Evolutionary conservation across 2,329 filamentous ascomycete genomes (phyloP), one percentile per base, ranked within the genome.

Genomic region (Clonostachys solani): DNA sequence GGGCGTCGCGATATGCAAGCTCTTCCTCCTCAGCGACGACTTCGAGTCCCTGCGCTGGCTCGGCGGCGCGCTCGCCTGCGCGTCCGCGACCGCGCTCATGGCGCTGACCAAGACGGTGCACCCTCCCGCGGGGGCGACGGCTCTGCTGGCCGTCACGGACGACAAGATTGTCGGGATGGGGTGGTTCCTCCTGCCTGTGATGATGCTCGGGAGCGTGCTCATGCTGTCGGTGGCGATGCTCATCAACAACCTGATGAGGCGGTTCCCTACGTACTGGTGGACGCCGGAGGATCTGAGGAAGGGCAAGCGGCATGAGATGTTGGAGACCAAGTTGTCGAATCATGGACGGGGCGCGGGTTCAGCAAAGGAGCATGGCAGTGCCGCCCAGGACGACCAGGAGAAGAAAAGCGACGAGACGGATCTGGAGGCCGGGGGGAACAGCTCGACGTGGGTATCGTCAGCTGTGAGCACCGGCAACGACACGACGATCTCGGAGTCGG

Each of bases 81-180:
- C 81, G 0, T 60, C 75, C 4, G 76, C 86, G 0, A 86, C 80
- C 1, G 69, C 76, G 2, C 49, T 81, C 47, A 91, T 90, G 87
- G 75, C 74, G 1, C 56, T 89, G 18, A 90, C 86, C 2, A 84
- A 84, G 45, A 89, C 86, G 0, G 74, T 87, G 0, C 85, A 91
- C 54, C 87, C 87, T 0, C 87, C 87, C 0, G 87, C 85, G 0
- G 87, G 87, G 5, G 86, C 87, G 9, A 91, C 86, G 1, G 86
- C 85, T 0, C 65, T 92, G 2, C 66, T 91, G 23, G 84, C 85
- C 1, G 83, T 86, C 0, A 72, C 82, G 2, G 80, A 83, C 49
- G 66, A 74, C 3, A 66, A 71, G 2, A 67, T 82, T 2, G 69
- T 74, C 10, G 54, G 57, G 0, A 62, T 90, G 12, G 85, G 86